Base-by-base conservation (phyloP, 192 early-diverging fungal genomes). In the Linnemannia zychae region DNA sequence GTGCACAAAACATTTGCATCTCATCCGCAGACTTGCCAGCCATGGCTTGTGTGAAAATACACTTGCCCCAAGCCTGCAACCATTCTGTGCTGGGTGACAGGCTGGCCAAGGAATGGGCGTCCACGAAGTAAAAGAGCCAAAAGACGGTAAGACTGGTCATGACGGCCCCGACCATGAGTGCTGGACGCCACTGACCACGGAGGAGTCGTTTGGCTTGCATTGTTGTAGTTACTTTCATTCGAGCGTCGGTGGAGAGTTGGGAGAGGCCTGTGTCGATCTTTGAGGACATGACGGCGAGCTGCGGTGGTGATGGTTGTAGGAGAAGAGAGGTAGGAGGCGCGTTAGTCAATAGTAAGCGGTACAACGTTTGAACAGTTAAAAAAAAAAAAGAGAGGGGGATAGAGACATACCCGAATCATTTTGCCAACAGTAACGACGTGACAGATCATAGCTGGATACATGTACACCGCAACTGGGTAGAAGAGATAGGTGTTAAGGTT, bases 181-280 rank as follows among this genome's bases (percentile, higher is more conserved):
- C 83, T 49, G 77, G 77, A 33, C 83, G 83, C 83, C 83, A 85
- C 60, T 85, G 83, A 20, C 83, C 77, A 5, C 83, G 77, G 46
- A 85, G 76, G 28, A 84, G 73, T 33, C 77, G 83, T 37, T 85
- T 85, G 48, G 77, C 77, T 46, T 85, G 77, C 83, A 85, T 85
- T 50, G 77, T 85, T 0, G 83, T 72, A 0, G 83, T 85, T 36
- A 76, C 31, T 71, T 63, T 85, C 63, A 76, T 72, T 17, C 77
- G 46, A 22, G 83, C 83, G n/a, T 79, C 69, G 22, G 83, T 33
- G 17, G 83, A 79, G 7, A 79, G 74, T 37, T 85, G 83, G 6
- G 83, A 85, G 12, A 85, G 72, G 24, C 74, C 70, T 16, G 83
- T 65, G 28, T 85, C 83, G n/a, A 85, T 57, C 44, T 72, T 76